Percentiles rank a stretch among this genome's conserved stretches.
phyloP scores from a whole-genome alignment of 2,329 filamentous ascomycete species.

The Hypoxylon sp. region DNA sequence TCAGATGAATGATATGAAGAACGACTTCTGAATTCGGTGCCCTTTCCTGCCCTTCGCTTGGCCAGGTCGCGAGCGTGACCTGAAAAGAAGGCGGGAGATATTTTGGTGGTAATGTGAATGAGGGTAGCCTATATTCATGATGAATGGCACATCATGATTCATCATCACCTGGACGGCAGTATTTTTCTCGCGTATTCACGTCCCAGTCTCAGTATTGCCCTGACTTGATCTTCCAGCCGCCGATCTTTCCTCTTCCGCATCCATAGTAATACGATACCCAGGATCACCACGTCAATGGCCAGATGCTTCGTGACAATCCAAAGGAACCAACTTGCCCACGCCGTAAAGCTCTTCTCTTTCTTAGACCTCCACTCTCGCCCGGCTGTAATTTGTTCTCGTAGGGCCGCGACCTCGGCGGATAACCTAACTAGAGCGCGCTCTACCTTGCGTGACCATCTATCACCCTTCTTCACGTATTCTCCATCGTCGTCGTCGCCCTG shows the following conservation, averaged over 20 bases:
- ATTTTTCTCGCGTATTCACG: slow-evolving; percentile 73
- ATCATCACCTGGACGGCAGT: slow-evolving; percentile 68
- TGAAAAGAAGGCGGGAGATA: not conserved
- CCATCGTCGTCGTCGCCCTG: slow-evolving; percentile 58
- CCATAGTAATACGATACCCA: slow-evolving; percentile 78
- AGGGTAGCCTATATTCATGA: slow-evolving; percentile 20
- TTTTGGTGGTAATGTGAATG: slow-evolving; percentile 15
- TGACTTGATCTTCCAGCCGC: slow-evolving; percentile 80
- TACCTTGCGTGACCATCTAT: slow-evolving; percentile 84
- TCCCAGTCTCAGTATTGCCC: slow-evolving; percentile 71
- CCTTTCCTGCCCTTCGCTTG: slow-evolving; percentile 3
- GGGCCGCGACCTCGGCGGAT: slow-evolving; percentile 90
- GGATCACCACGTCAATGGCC: slow-evolving; percentile 76
- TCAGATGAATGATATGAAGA: not conserved
- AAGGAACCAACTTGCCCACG: slow-evolving; percentile 79
- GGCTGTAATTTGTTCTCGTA: slow-evolving; percentile 89
- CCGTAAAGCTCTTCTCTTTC: slow-evolving; percentile 73
- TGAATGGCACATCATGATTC: slow-evolving; percentile 11
- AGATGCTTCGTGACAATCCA: slow-evolving; percentile 82
- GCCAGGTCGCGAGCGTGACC: slow-evolving; percentile 7
- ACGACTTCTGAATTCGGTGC: not conserved
- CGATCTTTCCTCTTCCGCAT: slow-evolving; percentile 79
- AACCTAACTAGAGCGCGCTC: slow-evolving; percentile 90
- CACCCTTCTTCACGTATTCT: slow-evolving; percentile 60
- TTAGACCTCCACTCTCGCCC: slow-evolving; percentile 79